A percentile compares a stretch with the other conserved stretches of the same genome.
phyloP scores from a whole-genome alignment of 495 filamentous ascomycete genomes.

The Penicillium paradoxum region DNA sequence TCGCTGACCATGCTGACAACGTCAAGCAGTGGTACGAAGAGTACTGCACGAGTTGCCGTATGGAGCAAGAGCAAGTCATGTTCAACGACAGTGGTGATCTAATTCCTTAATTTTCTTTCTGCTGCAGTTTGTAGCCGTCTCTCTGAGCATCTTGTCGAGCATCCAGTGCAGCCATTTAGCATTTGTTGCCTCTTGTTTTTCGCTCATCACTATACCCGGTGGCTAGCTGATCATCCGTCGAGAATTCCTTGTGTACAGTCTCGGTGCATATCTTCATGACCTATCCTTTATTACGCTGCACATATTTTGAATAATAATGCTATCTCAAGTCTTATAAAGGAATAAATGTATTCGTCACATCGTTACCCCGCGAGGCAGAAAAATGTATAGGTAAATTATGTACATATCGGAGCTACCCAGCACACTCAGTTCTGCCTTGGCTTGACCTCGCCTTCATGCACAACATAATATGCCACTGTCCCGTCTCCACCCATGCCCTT shows the following conservation, averaged over 20 bases:
- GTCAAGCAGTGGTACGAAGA: conserved; percentile 61
- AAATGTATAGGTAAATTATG: not conserved
- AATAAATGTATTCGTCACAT: conserved; percentile 12
- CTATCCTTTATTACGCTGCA: not conserved
- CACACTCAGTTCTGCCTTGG: conserved; percentile 77
- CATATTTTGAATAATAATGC: not conserved
- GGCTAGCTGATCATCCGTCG: conserved; percentile 3
- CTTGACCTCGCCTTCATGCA: conserved; percentile 94
- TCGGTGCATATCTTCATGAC: conserved; percentile 9
- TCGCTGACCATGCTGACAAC: conserved; percentile 41
- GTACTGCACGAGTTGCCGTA: conserved; percentile 70
- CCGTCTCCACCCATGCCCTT: conserved; percentile 64
- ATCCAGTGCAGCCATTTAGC: conserved; percentile 5
- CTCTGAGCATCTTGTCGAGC: conserved; percentile 1
- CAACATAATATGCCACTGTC: conserved; percentile 90
- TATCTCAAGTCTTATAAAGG: conserved; percentile 3
- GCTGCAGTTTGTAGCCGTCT: not conserved
- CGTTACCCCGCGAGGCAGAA: not conserved
- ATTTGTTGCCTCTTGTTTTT: conserved; percentile 13
- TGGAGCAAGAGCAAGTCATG: conserved; percentile 45
- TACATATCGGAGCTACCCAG: not conserved
- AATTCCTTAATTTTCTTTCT: conserved; percentile 15
- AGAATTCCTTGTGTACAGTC: conserved; percentile 10
- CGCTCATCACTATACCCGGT: conserved; percentile 33
- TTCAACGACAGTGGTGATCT: conserved; percentile 13